Evolutionary conservation across 2,329 filamentous ascomycete genomes (phyloP), one percentile per base, ranked within the genome.

Genomic region (Rosellinia necatrix): DNA sequence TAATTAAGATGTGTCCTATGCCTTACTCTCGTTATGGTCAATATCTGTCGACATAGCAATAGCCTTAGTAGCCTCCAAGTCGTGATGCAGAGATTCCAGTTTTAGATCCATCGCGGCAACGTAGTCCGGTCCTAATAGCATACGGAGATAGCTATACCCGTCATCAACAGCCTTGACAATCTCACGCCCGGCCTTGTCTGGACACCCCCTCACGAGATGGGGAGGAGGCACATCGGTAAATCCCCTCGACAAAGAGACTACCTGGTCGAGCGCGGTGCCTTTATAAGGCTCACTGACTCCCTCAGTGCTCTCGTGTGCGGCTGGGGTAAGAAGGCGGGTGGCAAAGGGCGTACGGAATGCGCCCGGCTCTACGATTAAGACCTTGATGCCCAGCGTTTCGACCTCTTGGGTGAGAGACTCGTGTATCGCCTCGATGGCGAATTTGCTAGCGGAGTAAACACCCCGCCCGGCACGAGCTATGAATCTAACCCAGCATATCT

Each of bases 401-500:
- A 61, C 58, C 49, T 62, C 58, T 1, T 47, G 9, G 25, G 19
- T n/a, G 7, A 64, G 53, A 38, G 58, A 47, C 25, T 64, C 62
- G 15, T 61, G 58, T 2, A 61, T 46, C 1, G 58, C 58, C 34
- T 63, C 60, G 19, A 61, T 58, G 19, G 60, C 58, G 22, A 55
- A 63, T 44, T 63, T 62, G n/a, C 60, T 64, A 3, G 62, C 55
- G 6, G 54, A 55, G 48, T 64, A 64, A 12, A 51, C 10, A 19
- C 42, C 58, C 3, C 58, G 52, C 9, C 57, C 60, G 3, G 62
- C 49, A 25, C 54, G 53, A 9, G 55, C 62, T 34, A 60, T 59
- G 30, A 62, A 62, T 29, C 59, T 57, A 19, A 24, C 43, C 6
- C 1, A n/a, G 38, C 34, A 8, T 4, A 8, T n/a, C 30, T n/a